Evolutionary conservation across 2,329 filamentous ascomycete species (phyloP).

Genomic region (Atkinsonella hypoxylon): DNA sequence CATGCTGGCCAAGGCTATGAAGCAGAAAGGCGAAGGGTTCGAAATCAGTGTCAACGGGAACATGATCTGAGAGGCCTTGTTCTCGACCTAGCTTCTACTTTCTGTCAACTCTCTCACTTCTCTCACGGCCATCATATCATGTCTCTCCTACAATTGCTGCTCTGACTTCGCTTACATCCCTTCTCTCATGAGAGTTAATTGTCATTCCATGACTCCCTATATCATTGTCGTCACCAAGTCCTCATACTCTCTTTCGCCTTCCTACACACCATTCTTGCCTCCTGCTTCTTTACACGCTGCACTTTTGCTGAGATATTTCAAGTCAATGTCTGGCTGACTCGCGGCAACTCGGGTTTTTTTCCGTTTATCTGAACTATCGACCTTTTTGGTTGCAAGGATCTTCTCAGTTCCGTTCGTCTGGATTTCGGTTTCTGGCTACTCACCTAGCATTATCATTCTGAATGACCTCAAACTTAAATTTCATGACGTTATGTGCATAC

Average conservation of each 20-base stretch:
- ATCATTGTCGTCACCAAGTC: not conserved
- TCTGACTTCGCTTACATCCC: too few species aligned
- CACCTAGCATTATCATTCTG: not conserved
- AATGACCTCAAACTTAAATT: not conserved
- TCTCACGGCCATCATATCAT: too few species aligned
- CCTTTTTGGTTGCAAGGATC: not conserved
- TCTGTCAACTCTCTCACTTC: too few species aligned
- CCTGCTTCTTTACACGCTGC: too few species aligned
- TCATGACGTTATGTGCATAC: constrained; percentile 6
- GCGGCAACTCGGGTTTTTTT: not conserved
- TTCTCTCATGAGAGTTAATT: not conserved
- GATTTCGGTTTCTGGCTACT: not conserved
- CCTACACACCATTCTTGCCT: not conserved
- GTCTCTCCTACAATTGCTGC: too few species aligned
- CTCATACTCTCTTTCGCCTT: not conserved
- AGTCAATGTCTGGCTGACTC: not conserved
- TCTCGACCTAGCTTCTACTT: not conserved
- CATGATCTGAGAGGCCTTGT: constrained; percentile 38
- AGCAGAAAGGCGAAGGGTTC: constrained; percentile 73
- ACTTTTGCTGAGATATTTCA: too few species aligned
- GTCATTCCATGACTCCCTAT: not conserved
- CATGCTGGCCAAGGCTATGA: constrained; percentile 80
- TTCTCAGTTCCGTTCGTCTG: not conserved
- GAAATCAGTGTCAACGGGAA: constrained; percentile 73
- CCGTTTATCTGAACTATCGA: too few species aligned